Evolutionary conservation across 2,329 filamentous ascomycete species (phyloP), one percentile per base, ranked within the genome.

Genomic region (Chalara sp.): DNA sequence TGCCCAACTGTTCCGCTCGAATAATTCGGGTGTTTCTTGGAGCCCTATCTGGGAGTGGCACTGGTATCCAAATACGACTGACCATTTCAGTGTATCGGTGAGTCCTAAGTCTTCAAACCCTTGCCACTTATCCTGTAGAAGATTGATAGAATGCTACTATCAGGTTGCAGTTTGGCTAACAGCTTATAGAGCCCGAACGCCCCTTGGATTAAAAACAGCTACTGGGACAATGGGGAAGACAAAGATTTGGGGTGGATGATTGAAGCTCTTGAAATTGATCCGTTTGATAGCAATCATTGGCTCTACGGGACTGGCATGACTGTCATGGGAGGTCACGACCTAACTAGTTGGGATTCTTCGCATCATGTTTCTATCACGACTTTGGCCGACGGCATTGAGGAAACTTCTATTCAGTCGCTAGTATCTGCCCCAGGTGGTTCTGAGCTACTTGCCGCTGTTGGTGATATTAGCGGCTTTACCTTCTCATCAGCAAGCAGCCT

Each of bases 211-310:
- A 51, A 44, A 50, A 53, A 13, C 50, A 49, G 35, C 48, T 49
- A 33, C 47, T 47, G 46, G 31, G 41, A 46, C 29, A 39, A 21
- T 13, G 11, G n/a, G 12, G 53, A 57, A 35, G 54, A 58, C 29
- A 56, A 59, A 29, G 47, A 54, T 43, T 42, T 58, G 3, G 79
- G 79, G 1, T 82, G 79, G 79, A 82, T 81, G 79, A 76, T 82
- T 11, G 79, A 82, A 58, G 67, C 74, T 0, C 64, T 82, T 6
- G 76, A 76, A 28, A 82, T 83, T 47, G 70, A 82, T 58, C 79
- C 79, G 0, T 70, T 74, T 30, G 76, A 83, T 58, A 78, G 75
- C 50, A 70, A 81, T 58, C 78, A 81, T 61, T 81, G 77, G 75
- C 66, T 82, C 0, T 83, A 82, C 52, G 77, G 75, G 11, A 82